Percentiles rank a stretch among this genome's conserved stretches.
These are phyloP conservation scores for Wallacemonas collosoma DNA, from an alignment of 208 protist species.

Conservation along the genomic window DNA sequence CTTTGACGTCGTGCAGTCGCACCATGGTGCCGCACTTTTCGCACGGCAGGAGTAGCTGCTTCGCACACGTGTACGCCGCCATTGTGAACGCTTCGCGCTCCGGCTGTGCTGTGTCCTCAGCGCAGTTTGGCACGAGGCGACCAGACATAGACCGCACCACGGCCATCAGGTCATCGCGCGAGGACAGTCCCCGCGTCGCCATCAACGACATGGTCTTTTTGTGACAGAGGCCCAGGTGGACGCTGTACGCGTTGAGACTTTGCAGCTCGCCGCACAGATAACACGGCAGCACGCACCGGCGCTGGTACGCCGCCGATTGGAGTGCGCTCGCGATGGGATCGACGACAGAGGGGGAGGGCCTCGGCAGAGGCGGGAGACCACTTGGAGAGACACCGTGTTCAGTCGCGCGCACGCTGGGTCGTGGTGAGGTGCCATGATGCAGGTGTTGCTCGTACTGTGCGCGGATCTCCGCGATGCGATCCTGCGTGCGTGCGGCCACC, in stretches of 20 bases:
- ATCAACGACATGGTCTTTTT: constrained; percentile 38
- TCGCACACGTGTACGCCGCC: constrained; percentile 51
- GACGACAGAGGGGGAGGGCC: neutral
- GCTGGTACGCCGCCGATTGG: constrained; percentile 33
- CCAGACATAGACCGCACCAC: constrained; percentile 4
- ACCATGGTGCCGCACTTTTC: constrained; percentile 49
- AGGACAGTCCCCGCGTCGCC: constrained; percentile 24
- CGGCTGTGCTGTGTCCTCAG: constrained; percentile 15
- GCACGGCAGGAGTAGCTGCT: constrained; percentile 61
- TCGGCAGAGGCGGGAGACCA: constrained; percentile 2
- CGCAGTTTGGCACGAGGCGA: constrained; percentile 27
- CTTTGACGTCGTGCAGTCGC: constrained; percentile 71
- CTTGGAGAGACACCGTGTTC: neutral
- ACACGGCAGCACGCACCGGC: constrained; percentile 67
- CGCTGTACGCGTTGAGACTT: constrained; percentile 38
- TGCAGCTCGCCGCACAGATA: constrained; percentile 75
- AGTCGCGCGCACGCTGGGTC: neutral
- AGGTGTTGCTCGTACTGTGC: constrained; percentile 6
- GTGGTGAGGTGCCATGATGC: neutral
- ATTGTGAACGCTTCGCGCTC: constrained; percentile 43
- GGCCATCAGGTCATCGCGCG: constrained; percentile 16
- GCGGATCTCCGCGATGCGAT: constrained; percentile 14
- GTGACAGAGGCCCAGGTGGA: constrained; percentile 60
- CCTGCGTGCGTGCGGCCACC: neutral
- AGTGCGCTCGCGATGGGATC: constrained; percentile 1